Conservation (phyloP, 441 rosid species). For the Geranium incanum region DNA sequence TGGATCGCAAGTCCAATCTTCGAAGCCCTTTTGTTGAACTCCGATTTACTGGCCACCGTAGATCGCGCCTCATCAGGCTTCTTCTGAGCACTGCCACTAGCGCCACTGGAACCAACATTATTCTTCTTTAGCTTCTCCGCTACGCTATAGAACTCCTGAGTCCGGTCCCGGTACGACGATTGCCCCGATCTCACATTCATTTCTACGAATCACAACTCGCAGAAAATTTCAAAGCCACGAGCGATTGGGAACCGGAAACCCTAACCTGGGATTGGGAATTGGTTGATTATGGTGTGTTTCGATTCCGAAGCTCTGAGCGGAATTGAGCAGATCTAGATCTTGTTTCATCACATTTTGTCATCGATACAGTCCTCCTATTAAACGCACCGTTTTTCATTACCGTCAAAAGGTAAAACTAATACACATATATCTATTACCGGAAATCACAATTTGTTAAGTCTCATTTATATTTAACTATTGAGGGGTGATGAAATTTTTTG, state of each 20-base stretch:
- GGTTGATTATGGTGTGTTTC: neutral
- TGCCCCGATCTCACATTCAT: conserved; percentile 43
- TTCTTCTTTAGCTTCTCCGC: conserved; percentile 41
- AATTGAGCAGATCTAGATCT: neutral
- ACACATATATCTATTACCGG: too few relatives aligned
- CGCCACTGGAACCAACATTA: conserved; percentile 25
- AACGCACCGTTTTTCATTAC: too few relatives aligned
- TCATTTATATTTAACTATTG: too few relatives aligned
- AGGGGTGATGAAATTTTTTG: too few relatives aligned
- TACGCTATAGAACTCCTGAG: conserved; percentile 40
- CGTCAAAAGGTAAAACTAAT: too few relatives aligned
- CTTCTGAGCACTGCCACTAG: conserved; percentile 19
- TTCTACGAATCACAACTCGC: neutral
- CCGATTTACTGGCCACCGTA: conserved; percentile 38
- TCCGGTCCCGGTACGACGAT: conserved; percentile 54
- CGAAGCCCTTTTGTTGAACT: conserved; percentile 48
- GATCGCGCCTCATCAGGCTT: conserved; percentile 47
- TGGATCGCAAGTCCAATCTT: conserved; percentile 51
- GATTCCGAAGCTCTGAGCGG: neutral
- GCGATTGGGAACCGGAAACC: neutral
- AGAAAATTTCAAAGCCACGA: neutral
- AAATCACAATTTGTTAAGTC: too few relatives aligned
- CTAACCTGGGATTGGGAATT: neutral
- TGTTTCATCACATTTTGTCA: neutral
- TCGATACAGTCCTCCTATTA: neutral